A percentile compares a stretch with the other conserved stretches of the same genome.
phyloP scores from a whole-genome alignment of 192 early-diverging fungal genomes.

The Coemansia sp. region DNA sequence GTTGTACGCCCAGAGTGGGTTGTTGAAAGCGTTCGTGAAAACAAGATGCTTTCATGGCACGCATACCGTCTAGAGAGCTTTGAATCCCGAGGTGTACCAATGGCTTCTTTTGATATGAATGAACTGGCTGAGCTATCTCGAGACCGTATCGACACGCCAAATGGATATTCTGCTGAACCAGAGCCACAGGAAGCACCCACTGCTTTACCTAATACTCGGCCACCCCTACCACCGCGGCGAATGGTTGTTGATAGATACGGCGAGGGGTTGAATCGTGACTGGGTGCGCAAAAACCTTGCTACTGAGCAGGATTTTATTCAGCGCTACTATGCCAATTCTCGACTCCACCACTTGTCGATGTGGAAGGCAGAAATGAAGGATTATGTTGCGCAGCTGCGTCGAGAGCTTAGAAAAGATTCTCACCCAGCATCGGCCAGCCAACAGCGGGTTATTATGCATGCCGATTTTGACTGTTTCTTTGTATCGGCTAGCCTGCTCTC shows the following conservation, averaged over 20 bases:
- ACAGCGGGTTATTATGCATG: conserved; percentile 66
- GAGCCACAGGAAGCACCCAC: neutral
- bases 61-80: conserved; percentile 42
- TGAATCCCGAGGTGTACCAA: conserved; percentile 1
- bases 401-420: neutral
- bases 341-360: conserved; percentile 73
- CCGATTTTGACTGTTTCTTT: conserved; percentile 96
- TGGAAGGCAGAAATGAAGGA: conserved; percentile 85
- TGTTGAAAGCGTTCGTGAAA: conserved; percentile 61
- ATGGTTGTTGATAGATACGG: conserved; percentile 34
- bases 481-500: conserved; percentile 74
- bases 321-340: conserved; percentile 65
- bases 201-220: neutral
- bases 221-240: neutral
- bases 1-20: conserved; percentile 79
- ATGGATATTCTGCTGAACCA: neutral
- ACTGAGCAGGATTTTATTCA: conserved; percentile 59
- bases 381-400: conserved; percentile 33
- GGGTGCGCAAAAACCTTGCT: conserved; percentile 46
- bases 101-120: neutral
- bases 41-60: conserved; percentile 64
- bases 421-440: neutral
- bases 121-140: neutral
- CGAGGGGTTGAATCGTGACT: conserved; percentile 38
- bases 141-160: neutral